phyloP scores from a whole-genome alignment of 1,284 basidiomycete genomes.

The Cutaneotrichosporon cyanovorans region DNA sequence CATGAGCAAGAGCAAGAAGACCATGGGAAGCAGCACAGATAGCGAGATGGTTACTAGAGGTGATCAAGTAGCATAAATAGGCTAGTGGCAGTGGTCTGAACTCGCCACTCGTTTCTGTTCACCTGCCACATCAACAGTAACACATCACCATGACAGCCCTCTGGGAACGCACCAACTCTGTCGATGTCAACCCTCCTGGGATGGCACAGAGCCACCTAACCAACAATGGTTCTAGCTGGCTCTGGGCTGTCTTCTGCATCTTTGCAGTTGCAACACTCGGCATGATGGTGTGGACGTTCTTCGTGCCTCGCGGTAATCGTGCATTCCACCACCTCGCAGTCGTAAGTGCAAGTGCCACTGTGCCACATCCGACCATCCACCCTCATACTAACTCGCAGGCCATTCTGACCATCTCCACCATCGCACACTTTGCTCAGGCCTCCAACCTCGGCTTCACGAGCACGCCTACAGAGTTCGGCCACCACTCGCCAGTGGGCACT shows the following conservation, averaged over 20 bases:
- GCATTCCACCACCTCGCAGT: constrained; percentile 52
- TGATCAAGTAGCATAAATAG: too few species aligned
- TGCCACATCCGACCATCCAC: too few species aligned
- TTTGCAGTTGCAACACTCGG: constrained; percentile 48
- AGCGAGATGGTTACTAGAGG: too few species aligned
- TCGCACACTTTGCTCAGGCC: constrained; percentile 55
- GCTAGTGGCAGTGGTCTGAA: too few species aligned
- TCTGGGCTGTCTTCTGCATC: constrained; percentile 54
- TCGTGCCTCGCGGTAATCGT: constrained; percentile 46
- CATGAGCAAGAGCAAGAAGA: too few species aligned
- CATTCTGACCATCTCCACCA: constrained; percentile 48
- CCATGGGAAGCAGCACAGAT: too few species aligned
- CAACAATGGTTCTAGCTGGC: constrained; percentile 41
- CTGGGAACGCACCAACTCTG: background rate
- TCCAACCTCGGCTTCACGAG: constrained; percentile 55
- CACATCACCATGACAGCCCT: too few species aligned
- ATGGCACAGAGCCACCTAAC: constrained; percentile 20
- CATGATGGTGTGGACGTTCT: constrained; percentile 46
- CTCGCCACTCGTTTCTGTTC: too few species aligned
- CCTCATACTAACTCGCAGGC: constrained; percentile 19
- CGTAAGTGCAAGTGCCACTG: constrained; percentile 14
- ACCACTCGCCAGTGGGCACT: constrained; percentile 25
- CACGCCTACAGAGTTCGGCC: constrained; percentile 50
- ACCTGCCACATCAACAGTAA: too few species aligned
- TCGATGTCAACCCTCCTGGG: constrained; percentile 19